phyloP scores from a whole-genome alignment of 805 yeast genomes.

The Danielia oregonensis region DNA sequence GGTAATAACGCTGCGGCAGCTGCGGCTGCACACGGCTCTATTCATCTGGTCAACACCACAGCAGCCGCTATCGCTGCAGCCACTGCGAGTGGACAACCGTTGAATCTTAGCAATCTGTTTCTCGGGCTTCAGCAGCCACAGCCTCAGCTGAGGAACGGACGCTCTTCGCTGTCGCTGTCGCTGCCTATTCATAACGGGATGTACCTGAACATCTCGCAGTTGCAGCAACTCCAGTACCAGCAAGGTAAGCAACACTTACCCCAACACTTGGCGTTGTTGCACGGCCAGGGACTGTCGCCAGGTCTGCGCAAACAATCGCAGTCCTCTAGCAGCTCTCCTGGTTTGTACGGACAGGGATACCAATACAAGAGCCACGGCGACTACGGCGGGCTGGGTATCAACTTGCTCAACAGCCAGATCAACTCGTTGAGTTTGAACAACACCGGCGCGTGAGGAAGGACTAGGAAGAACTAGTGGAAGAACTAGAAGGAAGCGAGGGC shows the following conservation, averaged over 20 bases:
- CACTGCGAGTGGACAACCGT: slow-evolving; percentile 45
- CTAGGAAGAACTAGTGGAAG: too few species aligned
- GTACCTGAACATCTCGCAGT: slow-evolving; percentile 16
- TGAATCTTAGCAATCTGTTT: slow-evolving; percentile 30
- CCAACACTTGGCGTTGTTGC: slow-evolving; percentile 22
- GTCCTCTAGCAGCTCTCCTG: slow-evolving; percentile 15
- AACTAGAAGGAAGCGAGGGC: too few species aligned
- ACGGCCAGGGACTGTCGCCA: slow-evolving; percentile 7
- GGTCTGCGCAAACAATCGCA: slow-evolving; percentile 11
- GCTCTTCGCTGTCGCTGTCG: slow-evolving; percentile 8
- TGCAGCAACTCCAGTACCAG: slow-evolving; percentile 18
- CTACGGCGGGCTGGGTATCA: neutral
- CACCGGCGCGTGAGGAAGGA: slow-evolving; percentile 3
- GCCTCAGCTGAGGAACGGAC: slow-evolving; percentile 18
- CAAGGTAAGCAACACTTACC: slow-evolving; percentile 17
- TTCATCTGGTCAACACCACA: slow-evolving; percentile 37
- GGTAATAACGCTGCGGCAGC: neutral
- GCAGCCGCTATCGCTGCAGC: slow-evolving; percentile 48
- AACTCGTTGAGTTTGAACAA: slow-evolving; percentile 22
- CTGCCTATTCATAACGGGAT: slow-evolving; percentile 12
- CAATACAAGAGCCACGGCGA: slow-evolving; percentile 6
- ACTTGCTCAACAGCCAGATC: slow-evolving; percentile 26
- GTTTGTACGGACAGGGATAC: slow-evolving; percentile 9
- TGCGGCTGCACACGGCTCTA: slow-evolving; percentile 6
- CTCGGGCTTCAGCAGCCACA: slow-evolving; percentile 34